Conservation (phyloP, 148 eudicot genomes). For the Rhododendron williamsianum region DNA sequence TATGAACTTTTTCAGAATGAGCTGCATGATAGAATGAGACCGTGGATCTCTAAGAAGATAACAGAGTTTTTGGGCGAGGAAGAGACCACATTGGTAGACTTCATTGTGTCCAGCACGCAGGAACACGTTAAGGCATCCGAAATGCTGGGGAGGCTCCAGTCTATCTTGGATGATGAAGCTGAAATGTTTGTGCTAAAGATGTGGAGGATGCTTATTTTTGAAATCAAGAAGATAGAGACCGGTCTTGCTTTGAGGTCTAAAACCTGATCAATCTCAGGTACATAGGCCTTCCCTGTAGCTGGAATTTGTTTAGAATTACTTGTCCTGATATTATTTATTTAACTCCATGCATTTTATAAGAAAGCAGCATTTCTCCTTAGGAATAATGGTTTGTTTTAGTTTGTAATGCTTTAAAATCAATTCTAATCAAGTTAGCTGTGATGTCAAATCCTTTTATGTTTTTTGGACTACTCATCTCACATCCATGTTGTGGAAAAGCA, state of each 20-base stretch:
- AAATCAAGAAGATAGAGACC: constrained; percentile 77
- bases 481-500: not conserved
- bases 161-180: constrained; percentile 89
- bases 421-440: not conserved
- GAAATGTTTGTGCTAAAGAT: constrained; percentile 98
- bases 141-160: constrained; percentile 76
- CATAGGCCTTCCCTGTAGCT: not conserved
- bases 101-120: constrained; percentile 68
- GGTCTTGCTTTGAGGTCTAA: constrained; percentile 56
- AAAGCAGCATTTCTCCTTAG: not conserved
- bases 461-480: not conserved
- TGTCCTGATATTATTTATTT: not conserved
- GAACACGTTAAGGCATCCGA: constrained; percentile 68
- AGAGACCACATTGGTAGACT: constrained; percentile 77
- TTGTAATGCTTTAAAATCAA: not conserved
- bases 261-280: constrained; percentile 29
- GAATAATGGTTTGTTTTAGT: not conserved
- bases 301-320: not conserved
- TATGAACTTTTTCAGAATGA: constrained; percentile 41
- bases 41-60: constrained; percentile 97
- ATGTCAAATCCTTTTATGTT: not conserved
- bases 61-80: constrained; percentile 88
- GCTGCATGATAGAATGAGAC: constrained; percentile 83
- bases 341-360: not conserved
- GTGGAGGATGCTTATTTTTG: constrained; percentile 99